A percentile compares a stretch with the other conserved stretches of the same genome.
These are phyloP conservation scores for Candida endomychidarum DNA, from an alignment of 805 yeast genomes.

Conservation along the genomic window DNA sequence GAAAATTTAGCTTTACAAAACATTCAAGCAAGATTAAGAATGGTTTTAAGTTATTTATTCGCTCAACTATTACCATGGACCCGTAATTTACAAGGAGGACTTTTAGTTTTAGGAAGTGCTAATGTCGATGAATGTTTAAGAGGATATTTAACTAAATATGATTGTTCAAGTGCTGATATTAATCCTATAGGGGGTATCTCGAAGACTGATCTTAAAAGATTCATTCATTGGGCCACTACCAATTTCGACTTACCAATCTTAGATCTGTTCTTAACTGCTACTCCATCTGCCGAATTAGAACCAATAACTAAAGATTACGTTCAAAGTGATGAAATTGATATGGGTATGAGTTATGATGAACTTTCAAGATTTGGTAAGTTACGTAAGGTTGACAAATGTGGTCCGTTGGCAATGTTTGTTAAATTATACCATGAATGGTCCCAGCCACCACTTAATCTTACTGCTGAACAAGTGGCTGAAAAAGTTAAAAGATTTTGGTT, in stretches of 20 bases:
- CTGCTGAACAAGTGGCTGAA: constrained; percentile 83
- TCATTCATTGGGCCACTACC: constrained; percentile 74
- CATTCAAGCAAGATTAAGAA: constrained; percentile 92
- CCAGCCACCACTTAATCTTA: constrained; percentile 57
- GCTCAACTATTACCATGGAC: constrained; percentile 97
- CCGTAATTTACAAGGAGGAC: constrained; percentile 71
- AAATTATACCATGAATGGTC: constrained; percentile 92
- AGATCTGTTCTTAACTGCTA: constrained; percentile 77
- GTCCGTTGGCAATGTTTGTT: constrained; percentile 93
- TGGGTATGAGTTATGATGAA: constrained; percentile 98
- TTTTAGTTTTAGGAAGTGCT: constrained; percentile 91
- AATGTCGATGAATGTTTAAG: constrained; percentile 96
- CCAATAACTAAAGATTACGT: constrained; percentile 91
- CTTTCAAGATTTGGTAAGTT: constrained; percentile 85
- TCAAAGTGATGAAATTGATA: constrained; percentile 94
- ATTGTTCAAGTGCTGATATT: constrained; percentile 94
- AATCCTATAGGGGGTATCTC: constrained; percentile 99
- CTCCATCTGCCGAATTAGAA: constrained; percentile 97
- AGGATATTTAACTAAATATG: constrained; percentile 95
- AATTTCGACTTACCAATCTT: constrained; percentile 76
- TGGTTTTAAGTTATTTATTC: constrained; percentile 91
- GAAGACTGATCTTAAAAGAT: constrained; percentile 84
- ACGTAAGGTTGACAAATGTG: constrained; percentile 91
- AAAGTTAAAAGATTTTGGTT: constrained; percentile 92
- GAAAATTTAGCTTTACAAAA: constrained; percentile 95